Evolutionary conservation across 495 filamentous ascomycete genomes (phyloP).

Genomic region (Penicillium turbatum): DNA sequence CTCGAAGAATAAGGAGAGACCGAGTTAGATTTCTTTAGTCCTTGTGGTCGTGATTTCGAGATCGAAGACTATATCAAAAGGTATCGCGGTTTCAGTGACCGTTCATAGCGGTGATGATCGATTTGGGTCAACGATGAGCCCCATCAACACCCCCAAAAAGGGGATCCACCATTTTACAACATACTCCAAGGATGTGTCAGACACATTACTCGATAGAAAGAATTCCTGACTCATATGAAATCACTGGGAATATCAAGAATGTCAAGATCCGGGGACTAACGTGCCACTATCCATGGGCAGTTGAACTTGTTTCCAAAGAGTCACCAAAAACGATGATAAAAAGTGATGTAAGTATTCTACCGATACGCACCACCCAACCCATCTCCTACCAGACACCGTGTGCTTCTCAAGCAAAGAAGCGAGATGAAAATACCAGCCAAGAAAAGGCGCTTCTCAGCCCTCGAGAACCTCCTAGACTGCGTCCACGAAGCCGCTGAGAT

Average conservation of each 20-base stretch:
- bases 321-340: constrained; percentile 1
- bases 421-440: background rate
- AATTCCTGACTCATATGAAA: too few species aligned
- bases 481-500: background rate
- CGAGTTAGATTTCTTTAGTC: background rate
- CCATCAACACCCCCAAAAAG: too few species aligned
- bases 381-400: background rate
- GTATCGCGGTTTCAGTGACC: too few species aligned
- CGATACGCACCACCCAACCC: too few species aligned
- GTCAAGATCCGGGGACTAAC: background rate
- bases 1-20: background rate
- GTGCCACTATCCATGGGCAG: background rate
- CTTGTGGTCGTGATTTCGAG: too few species aligned
- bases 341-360: constrained; percentile 5
- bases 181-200: too few species aligned
- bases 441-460: background rate
- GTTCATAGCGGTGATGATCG: too few species aligned
- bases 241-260: background rate
- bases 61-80: too few species aligned
- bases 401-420: background rate
- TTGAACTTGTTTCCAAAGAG: background rate
- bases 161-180: too few species aligned
- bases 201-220: too few species aligned
- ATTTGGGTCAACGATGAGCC: too few species aligned
- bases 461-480: background rate